Evolutionary conservation across 495 filamentous ascomycete species (phyloP).

Genomic region (Penicillium ucsense): DNA sequence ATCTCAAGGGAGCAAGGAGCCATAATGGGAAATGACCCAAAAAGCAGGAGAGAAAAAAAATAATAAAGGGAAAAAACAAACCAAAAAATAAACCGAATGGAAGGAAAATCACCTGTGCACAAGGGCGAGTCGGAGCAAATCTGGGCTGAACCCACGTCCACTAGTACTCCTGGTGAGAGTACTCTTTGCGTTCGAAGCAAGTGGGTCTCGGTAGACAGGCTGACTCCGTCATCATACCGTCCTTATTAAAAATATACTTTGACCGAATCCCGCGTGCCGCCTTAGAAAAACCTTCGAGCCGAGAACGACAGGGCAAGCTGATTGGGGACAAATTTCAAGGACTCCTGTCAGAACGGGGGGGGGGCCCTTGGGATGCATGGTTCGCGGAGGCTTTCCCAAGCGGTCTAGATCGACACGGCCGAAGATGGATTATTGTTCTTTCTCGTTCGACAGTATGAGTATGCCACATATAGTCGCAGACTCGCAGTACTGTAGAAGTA

Average conservation of each 20-base stretch:
- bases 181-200: background rate
- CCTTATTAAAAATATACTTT: background rate
- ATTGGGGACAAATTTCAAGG: background rate
- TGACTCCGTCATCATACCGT: slow-evolving; percentile 10
- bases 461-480: too few relatives aligned
- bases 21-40: background rate
- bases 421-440: too few relatives aligned
- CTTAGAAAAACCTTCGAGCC: background rate
- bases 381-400: slow-evolving; percentile 8
- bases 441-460: too few relatives aligned
- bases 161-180: too few relatives aligned
- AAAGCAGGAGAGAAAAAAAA: background rate
- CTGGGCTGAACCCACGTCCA: too few relatives aligned
- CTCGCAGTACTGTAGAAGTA: too few relatives aligned
- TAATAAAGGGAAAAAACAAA: background rate
- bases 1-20: too few relatives aligned
- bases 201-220: slow-evolving; percentile 11
- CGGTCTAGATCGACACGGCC: slow-evolving; percentile 4
- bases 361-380: background rate
- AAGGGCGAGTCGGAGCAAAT: too few relatives aligned
- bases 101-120: too few relatives aligned
- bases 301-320: background rate
- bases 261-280: background rate
- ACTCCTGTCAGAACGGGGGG: too few relatives aligned
- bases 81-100: background rate